phyloP scores from a whole-genome alignment of 257 asterid species.

The Nicotiana tomentosiformis region DNA sequence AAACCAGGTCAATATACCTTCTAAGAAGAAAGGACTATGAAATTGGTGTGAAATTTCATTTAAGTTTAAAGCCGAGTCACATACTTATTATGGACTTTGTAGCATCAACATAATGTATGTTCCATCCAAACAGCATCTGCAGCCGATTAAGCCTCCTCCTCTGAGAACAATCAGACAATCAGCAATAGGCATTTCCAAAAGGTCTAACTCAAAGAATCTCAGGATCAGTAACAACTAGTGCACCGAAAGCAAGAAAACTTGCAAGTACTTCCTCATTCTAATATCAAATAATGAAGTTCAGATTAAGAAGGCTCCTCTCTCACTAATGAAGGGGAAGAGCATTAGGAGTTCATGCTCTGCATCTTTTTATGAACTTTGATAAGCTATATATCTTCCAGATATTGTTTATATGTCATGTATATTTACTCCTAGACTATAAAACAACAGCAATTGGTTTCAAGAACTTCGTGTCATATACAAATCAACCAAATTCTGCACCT shows the following conservation, averaged over 20 bases:
- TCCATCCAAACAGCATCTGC: constrained; percentile 76
- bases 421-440: neutral
- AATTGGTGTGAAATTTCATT: neutral
- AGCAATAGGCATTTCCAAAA: neutral
- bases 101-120: constrained; percentile 59
- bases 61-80: neutral
- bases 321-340: neutral
- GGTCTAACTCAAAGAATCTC: neutral
- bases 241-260: neutral
- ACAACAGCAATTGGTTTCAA: neutral
- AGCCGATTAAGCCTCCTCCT: constrained; percentile 66
- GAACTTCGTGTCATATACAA: neutral
- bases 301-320: neutral
- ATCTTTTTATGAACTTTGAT: neutral
- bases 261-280: neutral
- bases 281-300: neutral
- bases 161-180: constrained; percentile 32
- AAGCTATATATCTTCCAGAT: neutral
- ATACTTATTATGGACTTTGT: constrained; percentile 55
- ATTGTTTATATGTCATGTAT: neutral
- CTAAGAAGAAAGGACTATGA: neutral
- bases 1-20: neutral
- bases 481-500: neutral
- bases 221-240: neutral
- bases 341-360: neutral